Base-by-base conservation (phyloP, 805 yeast species). In the Candida railenensis region DNA sequence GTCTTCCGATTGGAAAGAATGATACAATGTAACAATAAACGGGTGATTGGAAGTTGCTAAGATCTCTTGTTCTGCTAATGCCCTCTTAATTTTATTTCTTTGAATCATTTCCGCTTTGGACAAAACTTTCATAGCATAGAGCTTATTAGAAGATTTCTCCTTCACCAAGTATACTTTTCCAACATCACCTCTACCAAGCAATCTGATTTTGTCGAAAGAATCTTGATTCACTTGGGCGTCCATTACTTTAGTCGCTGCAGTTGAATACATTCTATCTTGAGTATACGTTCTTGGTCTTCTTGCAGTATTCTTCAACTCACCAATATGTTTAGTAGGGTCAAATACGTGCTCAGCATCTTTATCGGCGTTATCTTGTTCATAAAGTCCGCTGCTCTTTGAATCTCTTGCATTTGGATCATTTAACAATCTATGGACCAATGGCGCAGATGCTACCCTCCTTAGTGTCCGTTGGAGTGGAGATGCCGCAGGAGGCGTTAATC, bases 181-280 rank as follows among this genome's bases (percentile, higher is more conserved):
- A 33, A 94, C 98, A 59, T 94, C 99, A 48, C 99, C 99, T 61
- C 89, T 89, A 3, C 99, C 99, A 42, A 94, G 69, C n/a, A 94
- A 69, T 54, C 88, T 82, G 45, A 94, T 80, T 62, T 89, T 92
- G 54, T 91, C 97, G 63, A 94, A 94, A 22, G 94, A 86, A 39
- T 80, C 79, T 2, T 96, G 95, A 4, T 85, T 80, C 18, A 95
- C 99, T 58, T 87, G 89, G 8, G 85, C 89, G 51, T 83, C 85
- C 46, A 81, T 75, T 33, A 83, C 77, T 57, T 83, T 87, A 46
- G 86, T 86, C 11, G 96, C 81, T 52, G 84, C 83, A 48, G 84
- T 78, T 16, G 90, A 82, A 58, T 87, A 87, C 52, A 83, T 80
- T 51, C 95, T 73, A 37, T 70, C 76, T 47, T 63, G 74, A 7